These are phyloP conservation scores for Sporisorium iseilematis-ciliati DNA, from an alignment of 1,284 basidiomycete species.

Conservation along the genomic window DNA sequence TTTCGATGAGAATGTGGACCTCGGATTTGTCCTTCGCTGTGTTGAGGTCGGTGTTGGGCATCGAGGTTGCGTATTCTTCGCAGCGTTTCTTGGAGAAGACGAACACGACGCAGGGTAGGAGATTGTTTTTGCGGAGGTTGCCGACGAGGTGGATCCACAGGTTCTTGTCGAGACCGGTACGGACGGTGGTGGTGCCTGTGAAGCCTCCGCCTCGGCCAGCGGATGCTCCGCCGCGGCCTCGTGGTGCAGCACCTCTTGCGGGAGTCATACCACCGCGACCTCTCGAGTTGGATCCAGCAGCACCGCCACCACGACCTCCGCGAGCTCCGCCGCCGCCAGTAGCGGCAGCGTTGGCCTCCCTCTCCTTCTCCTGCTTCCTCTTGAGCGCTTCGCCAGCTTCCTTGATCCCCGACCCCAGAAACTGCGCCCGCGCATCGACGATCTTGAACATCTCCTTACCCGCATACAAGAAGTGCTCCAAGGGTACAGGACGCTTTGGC, in stretches of 20 bases:
- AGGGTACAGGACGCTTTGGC: constrained; percentile 92
- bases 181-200: constrained; percentile 28
- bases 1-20: constrained; percentile 93
- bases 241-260: constrained; percentile 68
- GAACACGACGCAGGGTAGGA: constrained; percentile 95
- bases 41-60: constrained; percentile 90
- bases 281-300: constrained; percentile 45
- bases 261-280: constrained; percentile 53
- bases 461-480: constrained; percentile 97
- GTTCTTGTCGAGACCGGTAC: constrained; percentile 81
- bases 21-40: constrained; percentile 91
- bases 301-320: constrained; percentile 72
- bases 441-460: constrained; percentile 92
- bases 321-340: constrained; percentile 75
- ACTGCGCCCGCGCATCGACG: constrained; percentile 85
- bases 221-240: constrained; percentile 71
- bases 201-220: constrained; percentile 73
- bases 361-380: constrained; percentile 96
- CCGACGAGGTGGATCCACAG: constrained; percentile 93
- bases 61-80: constrained; percentile 91
- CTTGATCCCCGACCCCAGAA: constrained; percentile 74
- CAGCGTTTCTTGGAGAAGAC: constrained; percentile 97
- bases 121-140: constrained; percentile 83
- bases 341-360: constrained; percentile 82
- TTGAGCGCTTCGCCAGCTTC: constrained; percentile 87